Percentiles rank a stretch among this genome's conserved stretches.
phyloP scores from a whole-genome alignment of 106 monocot genomes.

The Allium sativum region DNA sequence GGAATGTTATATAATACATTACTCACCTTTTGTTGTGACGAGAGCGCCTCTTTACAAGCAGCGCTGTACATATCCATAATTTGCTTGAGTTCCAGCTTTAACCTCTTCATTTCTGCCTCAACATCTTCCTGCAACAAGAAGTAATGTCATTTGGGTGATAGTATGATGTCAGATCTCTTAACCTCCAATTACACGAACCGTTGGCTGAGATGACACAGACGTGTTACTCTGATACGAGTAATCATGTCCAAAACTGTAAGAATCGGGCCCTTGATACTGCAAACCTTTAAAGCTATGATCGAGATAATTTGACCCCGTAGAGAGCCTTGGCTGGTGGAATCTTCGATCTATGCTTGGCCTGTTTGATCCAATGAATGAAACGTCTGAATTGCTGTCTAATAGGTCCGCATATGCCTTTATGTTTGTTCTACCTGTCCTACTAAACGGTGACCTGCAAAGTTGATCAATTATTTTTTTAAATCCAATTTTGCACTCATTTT shows the following conservation, averaged over 20 bases:
- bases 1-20: not conserved
- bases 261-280: slow-evolving; percentile 18
- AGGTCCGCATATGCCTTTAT: slow-evolving; percentile 9
- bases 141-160: not conserved
- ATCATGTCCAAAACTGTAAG: slow-evolving; percentile 10
- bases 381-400: slow-evolving; percentile 29
- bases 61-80: slow-evolving; percentile 86
- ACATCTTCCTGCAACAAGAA: slow-evolving; percentile 23
- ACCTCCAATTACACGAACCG: slow-evolving; percentile 18
- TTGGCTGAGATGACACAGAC: slow-evolving; percentile 25
- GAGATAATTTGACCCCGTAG: slow-evolving; percentile 13
- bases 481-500: not conserved
- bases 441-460: slow-evolving; percentile 45
- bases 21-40: slow-evolving; percentile 50
- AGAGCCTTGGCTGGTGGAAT: slow-evolving; percentile 23
- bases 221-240: slow-evolving; percentile 12
- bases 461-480: not conserved
- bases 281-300: slow-evolving; percentile 29
- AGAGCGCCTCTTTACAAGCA: slow-evolving; percentile 69
- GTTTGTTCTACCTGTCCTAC: slow-evolving; percentile 18
- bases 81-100: slow-evolving; percentile 60
- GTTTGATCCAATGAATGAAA: slow-evolving; percentile 55
- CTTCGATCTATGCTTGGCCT: slow-evolving; percentile 46
- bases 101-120: slow-evolving; percentile 68
- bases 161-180: slow-evolving; percentile 16